Evolutionary conservation across 1,284 basidiomycete genomes (phyloP), one percentile per base, ranked within the genome.

Genomic region (Cryptococcus neoformans): DNA sequence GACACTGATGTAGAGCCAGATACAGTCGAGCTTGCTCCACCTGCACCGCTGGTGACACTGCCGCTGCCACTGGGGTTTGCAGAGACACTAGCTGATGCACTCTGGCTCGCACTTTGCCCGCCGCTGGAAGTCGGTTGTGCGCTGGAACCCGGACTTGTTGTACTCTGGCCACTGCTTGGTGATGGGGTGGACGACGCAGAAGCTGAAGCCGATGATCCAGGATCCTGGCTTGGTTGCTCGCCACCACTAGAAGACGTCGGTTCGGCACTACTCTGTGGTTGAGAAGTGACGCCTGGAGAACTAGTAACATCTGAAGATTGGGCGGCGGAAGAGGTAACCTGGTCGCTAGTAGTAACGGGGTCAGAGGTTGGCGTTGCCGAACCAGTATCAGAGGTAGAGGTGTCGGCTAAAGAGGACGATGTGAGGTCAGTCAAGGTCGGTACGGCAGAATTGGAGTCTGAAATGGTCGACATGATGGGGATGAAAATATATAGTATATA

Each of bases 1-100:
- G 63, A 58, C 12, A 56, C 49, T 1, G 62, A 58, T n/a, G 54
- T 46, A 4, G 59, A 58, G 41, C 54, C 60, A 12, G 38, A 47
- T 9, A 55, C 38, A 44, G 53, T 34, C 5, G 46, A 42, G 41
- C 49, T 53, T 38, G 59, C 58, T 2, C 47, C 38, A 12, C 45
- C 51, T 9, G 35, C 49, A 11, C 36, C 17, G 14, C 34, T 49
- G 47, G 38, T 51, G 16, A 21, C 49, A 11, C 40, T 42, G 10
- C 48, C 45, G n/a, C 47, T 41, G 6, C 44, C 51, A 44, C 54
- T 52, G 34, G 60, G 34, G 12, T 44, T 55, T 3, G 45, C 42
- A 40, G 51, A 55, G 6, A 17, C 21, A 12, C 11, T 39, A 11
- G 34, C 44, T 17, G 37, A 57, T 7, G 35, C 39, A 6, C 37